These are phyloP conservation scores for Tylopilus sp. DNA, from an alignment of 1,284 basidiomycete species.

Conservation along the genomic window DNA sequence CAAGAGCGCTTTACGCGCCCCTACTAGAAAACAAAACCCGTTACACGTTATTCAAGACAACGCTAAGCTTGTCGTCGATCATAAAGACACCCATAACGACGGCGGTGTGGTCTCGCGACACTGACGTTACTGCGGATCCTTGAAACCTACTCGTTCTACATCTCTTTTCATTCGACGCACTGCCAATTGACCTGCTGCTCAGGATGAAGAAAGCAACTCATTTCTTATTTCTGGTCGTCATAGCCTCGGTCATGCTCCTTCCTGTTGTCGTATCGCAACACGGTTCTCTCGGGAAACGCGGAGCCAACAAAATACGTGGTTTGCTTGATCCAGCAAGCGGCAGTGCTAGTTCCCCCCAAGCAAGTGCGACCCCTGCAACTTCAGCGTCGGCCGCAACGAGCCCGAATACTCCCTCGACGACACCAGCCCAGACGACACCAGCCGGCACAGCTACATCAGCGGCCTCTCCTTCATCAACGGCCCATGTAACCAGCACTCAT, in stretches of 20 bases:
- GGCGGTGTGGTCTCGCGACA: conserved; percentile 15
- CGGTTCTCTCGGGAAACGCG: conserved; percentile 23
- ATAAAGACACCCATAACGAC: conserved; percentile 9
- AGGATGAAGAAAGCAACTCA: conserved; percentile 28
- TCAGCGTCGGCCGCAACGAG: conserved; percentile 11
- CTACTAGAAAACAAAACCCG: background rate
- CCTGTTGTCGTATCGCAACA: conserved; percentile 25
- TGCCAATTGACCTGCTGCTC: conserved; percentile 4
- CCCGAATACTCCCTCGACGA: background rate
- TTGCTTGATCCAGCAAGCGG: background rate
- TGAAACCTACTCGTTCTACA: conserved; percentile 22
- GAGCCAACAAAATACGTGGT: conserved; percentile 20
- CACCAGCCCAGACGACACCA: conserved; percentile 12
- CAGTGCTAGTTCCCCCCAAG: background rate
- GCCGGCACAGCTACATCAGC: conserved; percentile 9
- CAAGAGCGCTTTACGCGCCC: background rate
- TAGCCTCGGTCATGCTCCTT: conserved; percentile 29
- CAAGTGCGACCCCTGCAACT: conserved; percentile 2
- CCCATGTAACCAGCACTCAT: conserved; percentile 3
- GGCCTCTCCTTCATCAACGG: conserved; percentile 6
- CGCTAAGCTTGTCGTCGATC: conserved; percentile 3
- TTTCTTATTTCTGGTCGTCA: conserved; percentile 30
- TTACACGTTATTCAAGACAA: conserved; percentile 5
- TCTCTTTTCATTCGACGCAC: conserved; percentile 5
- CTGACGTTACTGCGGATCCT: conserved; percentile 23